Conservation (phyloP, 108 stramenopile genomes). For the Parietichytrium sp. region DNA sequence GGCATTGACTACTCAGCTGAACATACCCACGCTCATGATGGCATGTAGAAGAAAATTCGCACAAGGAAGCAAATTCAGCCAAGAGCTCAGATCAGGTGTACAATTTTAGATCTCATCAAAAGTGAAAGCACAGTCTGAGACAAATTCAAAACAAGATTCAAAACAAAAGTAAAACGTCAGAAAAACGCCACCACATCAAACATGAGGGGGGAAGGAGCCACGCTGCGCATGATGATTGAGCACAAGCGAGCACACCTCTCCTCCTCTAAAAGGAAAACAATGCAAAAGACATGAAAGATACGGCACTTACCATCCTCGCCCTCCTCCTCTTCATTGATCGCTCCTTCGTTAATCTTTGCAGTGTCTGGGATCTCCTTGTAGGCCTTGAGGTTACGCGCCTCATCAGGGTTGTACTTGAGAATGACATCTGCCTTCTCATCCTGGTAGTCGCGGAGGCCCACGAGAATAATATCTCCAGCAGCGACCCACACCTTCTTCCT, state of each 20-base stretch:
- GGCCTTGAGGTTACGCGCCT: conserved; percentile 97
- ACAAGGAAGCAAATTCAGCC: neutral
- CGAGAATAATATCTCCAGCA: conserved; percentile 94
- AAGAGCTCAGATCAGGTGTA: neutral
- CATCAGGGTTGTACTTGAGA: conserved; percentile 97
- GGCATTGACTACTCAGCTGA: too few relatives aligned
- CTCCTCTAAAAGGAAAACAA: too few relatives aligned
- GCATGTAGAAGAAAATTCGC: neutral
- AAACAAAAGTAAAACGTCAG: too few relatives aligned
- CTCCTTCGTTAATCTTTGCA: conserved; percentile 97
- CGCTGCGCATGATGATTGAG: too few relatives aligned
- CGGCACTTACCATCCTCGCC: conserved; percentile 75
- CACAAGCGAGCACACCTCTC: too few relatives aligned
- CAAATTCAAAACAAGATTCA: too few relatives aligned
- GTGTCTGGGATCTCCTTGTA: conserved; percentile 98
- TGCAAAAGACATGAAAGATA: neutral
- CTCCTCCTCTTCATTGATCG: conserved; percentile 96
- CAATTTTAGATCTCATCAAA: conserved; percentile 32
- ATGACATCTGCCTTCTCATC: conserved; percentile 99
- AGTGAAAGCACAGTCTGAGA: too few relatives aligned
- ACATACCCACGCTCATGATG: too few relatives aligned
- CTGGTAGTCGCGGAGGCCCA: conserved; percentile 96
- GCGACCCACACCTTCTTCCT: conserved; percentile 97
- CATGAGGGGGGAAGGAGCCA: too few relatives aligned
- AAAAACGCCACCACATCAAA: too few relatives aligned